phyloP scores from a whole-genome alignment of 306 rosid species.

The Pterocarpus santalinus region DNA sequence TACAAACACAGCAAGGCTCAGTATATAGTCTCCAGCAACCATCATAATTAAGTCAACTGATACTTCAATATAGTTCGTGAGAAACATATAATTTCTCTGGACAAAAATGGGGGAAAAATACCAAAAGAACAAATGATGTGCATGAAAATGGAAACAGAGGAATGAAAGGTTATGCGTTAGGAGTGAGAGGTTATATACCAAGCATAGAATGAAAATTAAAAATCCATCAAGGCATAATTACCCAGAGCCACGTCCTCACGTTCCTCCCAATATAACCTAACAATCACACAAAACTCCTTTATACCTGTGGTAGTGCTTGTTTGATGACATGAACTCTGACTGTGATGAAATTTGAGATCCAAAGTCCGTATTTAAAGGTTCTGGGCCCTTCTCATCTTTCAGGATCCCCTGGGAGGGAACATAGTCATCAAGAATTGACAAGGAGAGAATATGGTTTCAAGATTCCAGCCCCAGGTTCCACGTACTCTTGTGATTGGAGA shows the following conservation, averaged over 20 bases:
- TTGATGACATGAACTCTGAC: conserved; percentile 70
- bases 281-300: conserved; percentile 32
- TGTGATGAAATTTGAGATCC: conserved; percentile 73
- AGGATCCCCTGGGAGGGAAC: conserved; percentile 65
- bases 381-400: conserved; percentile 55
- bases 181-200: conserved; percentile 16
- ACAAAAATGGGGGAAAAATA: conserved; percentile 4
- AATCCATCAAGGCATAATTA: conserved; percentile 18
- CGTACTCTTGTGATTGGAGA: conserved; percentile 10
- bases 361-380: conserved; percentile 64
- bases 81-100: conserved; percentile 13
- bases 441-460: not conserved
- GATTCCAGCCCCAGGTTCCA: conserved; percentile 26
- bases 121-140: conserved; percentile 22
- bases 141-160: conserved; percentile 28
- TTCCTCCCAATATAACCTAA: conserved; percentile 36
- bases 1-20: conserved; percentile 52
- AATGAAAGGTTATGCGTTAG: conserved; percentile 13
- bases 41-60: conserved; percentile 25
- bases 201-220: conserved; percentile 25
- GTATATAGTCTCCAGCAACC: conserved; percentile 36
- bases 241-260: conserved; percentile 12
- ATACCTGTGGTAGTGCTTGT: conserved; percentile 60
- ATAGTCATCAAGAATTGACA: conserved; percentile 34
- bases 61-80: conserved; percentile 34